Percentiles rank a stretch among this genome's conserved stretches.
Evolutionary conservation across 352 stramenopile genomes (phyloP).

Genomic region (Aphanomyces euteiches): DNA sequence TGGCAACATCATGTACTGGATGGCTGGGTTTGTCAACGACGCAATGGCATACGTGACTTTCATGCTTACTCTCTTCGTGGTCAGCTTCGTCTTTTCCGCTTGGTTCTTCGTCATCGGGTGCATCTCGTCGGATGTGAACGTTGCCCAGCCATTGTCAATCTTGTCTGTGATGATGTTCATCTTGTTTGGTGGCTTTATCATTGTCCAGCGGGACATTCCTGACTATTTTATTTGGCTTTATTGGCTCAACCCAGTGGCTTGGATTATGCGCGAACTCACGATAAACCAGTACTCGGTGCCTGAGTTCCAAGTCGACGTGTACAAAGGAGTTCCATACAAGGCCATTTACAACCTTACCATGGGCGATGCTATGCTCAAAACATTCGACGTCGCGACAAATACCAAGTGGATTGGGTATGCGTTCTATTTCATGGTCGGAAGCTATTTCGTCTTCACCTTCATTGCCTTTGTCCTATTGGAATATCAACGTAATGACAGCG

Average conservation of each 20-base stretch:
- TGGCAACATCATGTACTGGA: slow-evolving; percentile 1
- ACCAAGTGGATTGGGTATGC: neutral
- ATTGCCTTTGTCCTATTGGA: neutral
- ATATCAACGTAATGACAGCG: neutral
- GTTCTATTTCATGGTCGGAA: neutral
- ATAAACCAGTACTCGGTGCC: neutral
- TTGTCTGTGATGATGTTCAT: neutral
- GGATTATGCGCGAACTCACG: neutral
- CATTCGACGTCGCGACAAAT: neutral
- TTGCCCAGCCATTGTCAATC: neutral
- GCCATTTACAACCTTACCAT: neutral
- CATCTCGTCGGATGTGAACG: neutral
- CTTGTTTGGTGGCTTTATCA: neutral
- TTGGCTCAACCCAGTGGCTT: neutral
- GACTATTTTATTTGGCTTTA: slow-evolving; percentile 1
- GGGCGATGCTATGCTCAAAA: neutral
- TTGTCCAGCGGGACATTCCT: neutral
- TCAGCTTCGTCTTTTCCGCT: neutral
- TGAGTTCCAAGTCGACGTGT: neutral
- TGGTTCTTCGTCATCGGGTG: neutral
- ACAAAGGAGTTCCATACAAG: neutral
- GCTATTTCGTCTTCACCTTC: neutral
- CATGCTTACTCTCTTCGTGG: neutral
- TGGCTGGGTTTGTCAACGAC: neutral
- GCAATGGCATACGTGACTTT: neutral